Percentiles rank a stretch among this genome's conserved stretches.
These are phyloP conservation scores for Psidium friedrichsthalianum DNA, from an alignment of 345 rosid species.

Conservation along the genomic window DNA sequence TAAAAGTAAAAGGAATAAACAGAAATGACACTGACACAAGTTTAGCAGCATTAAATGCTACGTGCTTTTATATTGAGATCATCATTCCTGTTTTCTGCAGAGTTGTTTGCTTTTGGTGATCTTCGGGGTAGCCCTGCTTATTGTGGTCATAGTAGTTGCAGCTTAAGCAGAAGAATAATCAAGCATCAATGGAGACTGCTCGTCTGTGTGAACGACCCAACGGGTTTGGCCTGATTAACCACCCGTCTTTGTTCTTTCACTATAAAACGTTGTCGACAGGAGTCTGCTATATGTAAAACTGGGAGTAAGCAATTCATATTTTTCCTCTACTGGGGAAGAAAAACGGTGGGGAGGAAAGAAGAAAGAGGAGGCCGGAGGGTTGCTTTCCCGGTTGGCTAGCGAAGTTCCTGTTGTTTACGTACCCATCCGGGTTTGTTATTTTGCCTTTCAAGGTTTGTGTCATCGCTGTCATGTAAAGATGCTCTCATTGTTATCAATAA, in stretches of 20 bases:
- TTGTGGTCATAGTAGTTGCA: slow-evolving; percentile 59
- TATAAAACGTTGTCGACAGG: not conserved
- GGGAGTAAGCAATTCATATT: not conserved
- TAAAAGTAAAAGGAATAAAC: no score
- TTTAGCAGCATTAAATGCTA: not conserved
- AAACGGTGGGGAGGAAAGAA: not conserved
- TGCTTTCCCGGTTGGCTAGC: not conserved
- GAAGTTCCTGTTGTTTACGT: not conserved
- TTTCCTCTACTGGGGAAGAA: not conserved
- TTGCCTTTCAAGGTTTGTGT: not conserved
- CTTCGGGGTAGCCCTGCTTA: slow-evolving; percentile 68
- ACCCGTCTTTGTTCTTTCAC: not conserved
- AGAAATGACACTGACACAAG: no score
- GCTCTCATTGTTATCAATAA: not conserved
- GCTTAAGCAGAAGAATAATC: slow-evolving; percentile 23
- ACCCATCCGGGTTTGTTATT: not conserved
- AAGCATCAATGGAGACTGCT: not conserved
- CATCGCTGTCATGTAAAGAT: not conserved
- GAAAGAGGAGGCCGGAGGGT: not conserved
- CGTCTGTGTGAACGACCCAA: not conserved
- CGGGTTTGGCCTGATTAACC: not conserved
- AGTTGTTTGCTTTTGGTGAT: slow-evolving; percentile 83
- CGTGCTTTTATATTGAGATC: not conserved
- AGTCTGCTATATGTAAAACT: not conserved
- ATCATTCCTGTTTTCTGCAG: slow-evolving; percentile 20